Evolutionary conservation across 2,329 filamentous ascomycete genomes (phyloP).

Genomic region (Waltergamsia citrina): DNA sequence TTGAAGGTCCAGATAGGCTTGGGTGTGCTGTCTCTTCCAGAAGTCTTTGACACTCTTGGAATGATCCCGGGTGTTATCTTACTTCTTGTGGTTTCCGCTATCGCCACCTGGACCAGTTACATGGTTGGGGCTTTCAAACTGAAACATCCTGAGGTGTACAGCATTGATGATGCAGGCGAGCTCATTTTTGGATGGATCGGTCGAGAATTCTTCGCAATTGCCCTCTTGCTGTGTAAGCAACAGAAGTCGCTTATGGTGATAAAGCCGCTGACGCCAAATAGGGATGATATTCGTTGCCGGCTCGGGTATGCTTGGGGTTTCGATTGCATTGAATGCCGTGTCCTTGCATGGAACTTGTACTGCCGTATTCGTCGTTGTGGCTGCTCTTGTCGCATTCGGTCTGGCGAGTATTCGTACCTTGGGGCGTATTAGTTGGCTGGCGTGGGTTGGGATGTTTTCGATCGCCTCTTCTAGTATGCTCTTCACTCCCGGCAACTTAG

Average conservation of each 20-base stretch:
- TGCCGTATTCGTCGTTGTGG: slow-evolving; percentile 26
- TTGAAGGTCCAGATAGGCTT: slow-evolving; percentile 4
- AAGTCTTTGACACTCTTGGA: slow-evolving; percentile 2
- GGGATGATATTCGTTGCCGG: slow-evolving; percentile 17
- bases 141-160: slow-evolving; percentile 38
- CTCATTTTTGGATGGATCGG: slow-evolving; percentile 38
- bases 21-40: slow-evolving; percentile 5
- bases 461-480: slow-evolving; percentile 16
- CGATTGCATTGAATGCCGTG: slow-evolving; percentile 28
- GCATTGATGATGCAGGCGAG: slow-evolving; percentile 40
- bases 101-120: slow-evolving; percentile 1
- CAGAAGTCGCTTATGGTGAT: neutral
- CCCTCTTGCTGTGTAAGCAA: slow-evolving; percentile 22
- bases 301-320: slow-evolving; percentile 29
- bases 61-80: slow-evolving; percentile 3
- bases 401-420: slow-evolving; percentile 22
- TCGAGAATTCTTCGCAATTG: slow-evolving; percentile 26
- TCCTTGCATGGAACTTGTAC: slow-evolving; percentile 28
- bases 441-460: slow-evolving; percentile 18
- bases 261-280: neutral
- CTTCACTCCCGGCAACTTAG: neutral
- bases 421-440: slow-evolving; percentile 20
- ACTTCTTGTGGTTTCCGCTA: neutral
- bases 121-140: slow-evolving; percentile 36
- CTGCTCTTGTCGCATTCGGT: slow-evolving; percentile 15